Base-by-base conservation (phyloP, 2,329 filamentous ascomycete species). In the Botrytis cinerea region DNA sequence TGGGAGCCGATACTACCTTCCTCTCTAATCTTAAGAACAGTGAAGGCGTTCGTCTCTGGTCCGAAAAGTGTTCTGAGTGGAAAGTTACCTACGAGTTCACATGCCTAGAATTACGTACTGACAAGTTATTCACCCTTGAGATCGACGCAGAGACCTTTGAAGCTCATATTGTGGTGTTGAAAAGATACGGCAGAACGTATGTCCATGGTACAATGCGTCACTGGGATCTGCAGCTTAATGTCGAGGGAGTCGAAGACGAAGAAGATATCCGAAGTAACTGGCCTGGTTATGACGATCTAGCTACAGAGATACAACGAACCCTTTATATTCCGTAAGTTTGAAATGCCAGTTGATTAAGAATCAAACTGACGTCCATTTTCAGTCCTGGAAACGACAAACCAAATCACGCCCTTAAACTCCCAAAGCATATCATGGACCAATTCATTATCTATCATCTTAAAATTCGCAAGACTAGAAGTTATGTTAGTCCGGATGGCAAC, bases 221-320 rank as follows among this genome's bases (percentile, higher is more conserved):
- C 16, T 81, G 80, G 79, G 80, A 82, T 72, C 77, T 78, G n/a
- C 73, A 74, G 28, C 73, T 81, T 25, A 57, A 59, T 45, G 78
- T 75, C 10, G 73, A 66, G 28, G 78, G 79, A 12, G 68, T 70
- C 28, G 51, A 72, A 57, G 51, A 57, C 38, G 28, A 74, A 7
- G 68, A 74, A 32, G 70, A 77, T 20, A 61, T 63, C 12, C 54
- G 68, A 43, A 40, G 35, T 20, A 73, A 76, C 54, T 60, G 43
- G 54, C 59, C 57, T n/a, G 16, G 51, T n/a, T 78, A 78, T 63
- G 51, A 54, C 14, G 62, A 70, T 9, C 74, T 80, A 54, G 77
- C 73, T 2, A 54, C 46, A 4, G 74, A 68, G 18, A 60, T 81
- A 6, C n/a, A 76, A 43, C 32, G 70, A 7, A 76, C 75, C 20